phyloP scores from a whole-genome alignment of 2,329 filamentous ascomycete genomes.

The Xylariaceae sp. region DNA sequence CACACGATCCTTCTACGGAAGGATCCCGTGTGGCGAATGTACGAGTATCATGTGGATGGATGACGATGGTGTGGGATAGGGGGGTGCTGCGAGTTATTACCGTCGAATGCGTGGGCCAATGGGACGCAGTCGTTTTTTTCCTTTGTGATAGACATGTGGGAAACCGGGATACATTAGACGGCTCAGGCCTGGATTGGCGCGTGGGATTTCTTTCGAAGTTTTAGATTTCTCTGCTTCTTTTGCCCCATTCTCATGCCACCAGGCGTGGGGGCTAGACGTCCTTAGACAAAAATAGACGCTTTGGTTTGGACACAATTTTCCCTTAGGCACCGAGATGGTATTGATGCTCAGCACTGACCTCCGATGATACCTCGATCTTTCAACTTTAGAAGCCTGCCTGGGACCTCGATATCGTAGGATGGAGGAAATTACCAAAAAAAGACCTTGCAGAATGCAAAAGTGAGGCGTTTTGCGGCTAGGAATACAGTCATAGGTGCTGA shows the following conservation, averaged over 20 bases:
- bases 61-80: not conserved
- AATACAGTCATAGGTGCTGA: not conserved
- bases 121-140: not conserved
- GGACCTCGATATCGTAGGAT: not conserved
- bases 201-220: not conserved
- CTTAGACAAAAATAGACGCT: not conserved
- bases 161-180: constrained; percentile 8
- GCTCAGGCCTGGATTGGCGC: constrained; percentile 10
- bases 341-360: not conserved
- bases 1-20: not conserved
- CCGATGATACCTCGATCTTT: not conserved
- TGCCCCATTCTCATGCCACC: not conserved
- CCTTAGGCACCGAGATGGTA: not conserved
- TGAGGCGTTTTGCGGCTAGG: not conserved
- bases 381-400: not conserved
- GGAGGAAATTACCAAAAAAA: not conserved
- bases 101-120: not conserved
- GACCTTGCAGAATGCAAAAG: constrained; percentile 1
- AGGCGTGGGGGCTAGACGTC: not conserved
- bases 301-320: not conserved
- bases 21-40: constrained; percentile 7
- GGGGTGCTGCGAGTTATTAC: not conserved
- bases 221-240: not conserved
- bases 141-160: not conserved
- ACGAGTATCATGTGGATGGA: not conserved